phyloP scores from a whole-genome alignment of 352 stramenopile species.

The Globisporangium parvum region DNA sequence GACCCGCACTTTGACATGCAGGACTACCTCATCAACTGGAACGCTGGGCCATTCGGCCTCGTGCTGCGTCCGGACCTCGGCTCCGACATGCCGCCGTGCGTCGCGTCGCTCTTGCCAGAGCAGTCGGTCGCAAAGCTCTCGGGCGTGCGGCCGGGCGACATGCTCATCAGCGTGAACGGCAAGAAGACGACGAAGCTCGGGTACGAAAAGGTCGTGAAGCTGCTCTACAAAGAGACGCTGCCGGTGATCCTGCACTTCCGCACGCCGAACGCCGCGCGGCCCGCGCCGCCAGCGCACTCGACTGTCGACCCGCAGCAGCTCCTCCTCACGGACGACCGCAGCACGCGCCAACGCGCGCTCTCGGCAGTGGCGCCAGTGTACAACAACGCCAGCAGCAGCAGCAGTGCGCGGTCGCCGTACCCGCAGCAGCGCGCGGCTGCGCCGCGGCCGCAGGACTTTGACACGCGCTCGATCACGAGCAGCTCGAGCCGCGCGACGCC shows the following conservation, averaged over 20 bases:
- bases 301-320: slow-evolving; percentile 10
- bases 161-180: slow-evolving; percentile 75
- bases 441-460: slow-evolving; percentile 9
- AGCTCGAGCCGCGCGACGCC: slow-evolving; percentile 23
- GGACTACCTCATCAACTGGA: slow-evolving; percentile 86
- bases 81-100: slow-evolving; percentile 70
- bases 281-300: neutral
- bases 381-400: slow-evolving; percentile 6
- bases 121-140: slow-evolving; percentile 68
- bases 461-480: slow-evolving; percentile 14
- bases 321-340: neutral
- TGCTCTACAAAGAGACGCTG: slow-evolving; percentile 73
- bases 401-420: slow-evolving; percentile 1
- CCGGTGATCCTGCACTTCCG: slow-evolving; percentile 76
- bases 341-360: neutral
- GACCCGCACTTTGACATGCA: slow-evolving; percentile 30
- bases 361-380: neutral
- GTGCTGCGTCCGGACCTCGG: slow-evolving; percentile 66
- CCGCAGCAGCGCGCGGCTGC: neutral
- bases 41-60: slow-evolving; percentile 67
- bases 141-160: slow-evolving; percentile 53
- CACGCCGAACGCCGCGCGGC: slow-evolving; percentile 25
- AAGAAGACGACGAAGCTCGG: slow-evolving; percentile 67
- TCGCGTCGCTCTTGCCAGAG: slow-evolving; percentile 63
- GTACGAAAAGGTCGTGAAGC: slow-evolving; percentile 74